Conservation (phyloP, 352 stramenopile species). For the Nothophytophthora sp. region DNA sequence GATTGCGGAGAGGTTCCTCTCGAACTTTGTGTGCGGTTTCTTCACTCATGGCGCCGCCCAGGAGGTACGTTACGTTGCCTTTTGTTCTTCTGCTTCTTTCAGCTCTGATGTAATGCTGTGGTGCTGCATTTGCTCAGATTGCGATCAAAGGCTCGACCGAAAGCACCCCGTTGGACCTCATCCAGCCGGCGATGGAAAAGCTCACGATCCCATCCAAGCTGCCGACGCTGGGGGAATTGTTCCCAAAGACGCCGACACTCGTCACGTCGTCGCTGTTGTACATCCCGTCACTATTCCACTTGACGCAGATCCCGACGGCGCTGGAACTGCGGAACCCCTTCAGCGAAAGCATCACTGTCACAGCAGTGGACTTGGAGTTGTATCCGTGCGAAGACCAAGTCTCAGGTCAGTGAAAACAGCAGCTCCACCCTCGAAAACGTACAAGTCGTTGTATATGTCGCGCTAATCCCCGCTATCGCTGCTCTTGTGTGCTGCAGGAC, state of each 20-base stretch:
- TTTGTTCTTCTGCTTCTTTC: neutral
- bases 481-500: slow-evolving; percentile 14
- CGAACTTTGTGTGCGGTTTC: slow-evolving; percentile 83
- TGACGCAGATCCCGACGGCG: slow-evolving; percentile 67
- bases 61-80: slow-evolving; percentile 36
- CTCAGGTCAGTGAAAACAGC: slow-evolving; percentile 36
- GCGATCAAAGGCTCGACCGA: slow-evolving; percentile 51
- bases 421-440: no score
- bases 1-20: slow-evolving; percentile 62
- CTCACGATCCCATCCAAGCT: slow-evolving; percentile 63
- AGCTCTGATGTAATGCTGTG: slow-evolving; percentile 3
- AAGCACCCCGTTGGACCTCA: slow-evolving; percentile 60
- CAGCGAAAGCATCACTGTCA: slow-evolving; percentile 76
- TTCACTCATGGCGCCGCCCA: slow-evolving; percentile 69
- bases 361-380: slow-evolving; percentile 59
- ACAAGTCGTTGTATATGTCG: no score
- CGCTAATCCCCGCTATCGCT: no score
- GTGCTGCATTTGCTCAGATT: slow-evolving; percentile 39
- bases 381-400: slow-evolving; percentile 76
- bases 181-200: slow-evolving; percentile 57
- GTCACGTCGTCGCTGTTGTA: slow-evolving; percentile 81
- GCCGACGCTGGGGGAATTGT: slow-evolving; percentile 61
- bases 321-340: slow-evolving; percentile 83
- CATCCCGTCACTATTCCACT: slow-evolving; percentile 69
- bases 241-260: slow-evolving; percentile 66